A percentile compares a stretch with the other conserved stretches of the same genome.
These are phyloP conservation scores for Yamadazyma akitaensis DNA, from an alignment of 805 yeast genomes.

Conservation along the genomic window DNA sequence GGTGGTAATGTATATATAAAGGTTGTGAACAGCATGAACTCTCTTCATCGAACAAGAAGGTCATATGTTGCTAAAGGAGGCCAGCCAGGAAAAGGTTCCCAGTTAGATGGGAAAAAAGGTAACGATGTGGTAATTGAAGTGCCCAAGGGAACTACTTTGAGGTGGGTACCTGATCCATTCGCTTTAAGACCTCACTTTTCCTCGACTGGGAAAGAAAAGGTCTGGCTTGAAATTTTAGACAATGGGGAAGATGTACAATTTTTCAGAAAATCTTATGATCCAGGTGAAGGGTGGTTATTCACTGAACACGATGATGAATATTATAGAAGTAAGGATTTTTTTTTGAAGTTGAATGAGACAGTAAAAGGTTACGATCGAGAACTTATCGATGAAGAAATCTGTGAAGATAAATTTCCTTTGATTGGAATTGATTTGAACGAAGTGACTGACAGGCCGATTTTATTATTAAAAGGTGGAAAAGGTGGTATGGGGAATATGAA, in stretches of 20 bases:
- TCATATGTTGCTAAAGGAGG: conserved; percentile 75
- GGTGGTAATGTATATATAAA: conserved; percentile 88
- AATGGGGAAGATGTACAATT: conserved; percentile 41
- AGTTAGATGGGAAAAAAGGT: conserved; percentile 85
- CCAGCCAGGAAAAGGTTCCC: conserved; percentile 64
- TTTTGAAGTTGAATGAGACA: conserved; percentile 56
- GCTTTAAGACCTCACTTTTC: conserved; percentile 31
- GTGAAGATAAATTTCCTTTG: conserved; percentile 69
- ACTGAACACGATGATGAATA: conserved; percentile 73
- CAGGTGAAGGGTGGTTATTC: conserved; percentile 88
- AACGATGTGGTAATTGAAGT: conserved; percentile 76
- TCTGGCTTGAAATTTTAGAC: conserved; percentile 11
- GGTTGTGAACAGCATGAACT: conserved; percentile 68
- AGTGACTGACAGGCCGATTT: conserved; percentile 62
- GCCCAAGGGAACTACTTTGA: conserved; percentile 85
- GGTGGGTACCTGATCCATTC: conserved; percentile 79
- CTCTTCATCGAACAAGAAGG: conserved; percentile 66
- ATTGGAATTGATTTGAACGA: conserved; percentile 72
- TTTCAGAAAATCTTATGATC: conserved; percentile 54
- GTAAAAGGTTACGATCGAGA: conserved; percentile 66
- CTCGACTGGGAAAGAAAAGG: conserved; percentile 8
- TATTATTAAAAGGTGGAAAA: conserved; percentile 76
- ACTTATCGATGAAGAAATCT: conserved; percentile 53
- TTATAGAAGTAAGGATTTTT: conserved; percentile 64
- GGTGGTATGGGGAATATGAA: conserved; percentile 98